Percentiles rank a stretch among this genome's conserved stretches.
phyloP scores from a whole-genome alignment of 164 flowering plant species.

The Malania oleifera region DNA sequence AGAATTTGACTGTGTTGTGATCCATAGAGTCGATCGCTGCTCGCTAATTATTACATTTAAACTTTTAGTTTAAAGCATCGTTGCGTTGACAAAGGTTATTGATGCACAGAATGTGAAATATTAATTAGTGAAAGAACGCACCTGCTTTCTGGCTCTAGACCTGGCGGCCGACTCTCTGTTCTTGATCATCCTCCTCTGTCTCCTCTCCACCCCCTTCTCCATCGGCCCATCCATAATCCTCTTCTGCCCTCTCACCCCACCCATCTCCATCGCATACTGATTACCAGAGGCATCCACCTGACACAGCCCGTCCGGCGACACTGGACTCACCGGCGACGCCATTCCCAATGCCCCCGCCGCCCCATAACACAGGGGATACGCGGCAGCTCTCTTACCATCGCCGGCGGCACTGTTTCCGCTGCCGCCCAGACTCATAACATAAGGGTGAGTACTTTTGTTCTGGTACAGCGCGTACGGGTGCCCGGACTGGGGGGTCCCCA shows the following conservation, averaged over 20 bases:
- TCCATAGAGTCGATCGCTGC: too few species aligned
- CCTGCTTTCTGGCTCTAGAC: constrained; percentile 95
- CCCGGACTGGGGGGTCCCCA: constrained; percentile 9
- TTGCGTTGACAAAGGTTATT: neutral
- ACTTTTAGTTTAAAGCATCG: too few species aligned
- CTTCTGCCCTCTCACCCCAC: constrained; percentile 57
- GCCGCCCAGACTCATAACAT: constrained; percentile 21
- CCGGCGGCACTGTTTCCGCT: constrained; percentile 10
- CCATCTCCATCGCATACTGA: constrained; percentile 53
- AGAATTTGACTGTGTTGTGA: too few species aligned
- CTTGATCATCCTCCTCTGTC: constrained; percentile 95
- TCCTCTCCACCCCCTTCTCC: constrained; percentile 90
- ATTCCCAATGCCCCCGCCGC: constrained; percentile 26
- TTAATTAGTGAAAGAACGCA: constrained; percentile 10
- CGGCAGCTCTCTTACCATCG: constrained; percentile 29
- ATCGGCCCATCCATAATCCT: constrained; percentile 70
- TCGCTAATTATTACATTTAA: too few species aligned
- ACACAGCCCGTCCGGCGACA: constrained; percentile 64
- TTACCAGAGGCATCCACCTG: constrained; percentile 34
- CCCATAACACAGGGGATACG: constrained; percentile 29
- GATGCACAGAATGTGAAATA: neutral
- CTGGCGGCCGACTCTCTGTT: constrained; percentile 95
- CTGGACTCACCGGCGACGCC: constrained; percentile 59
- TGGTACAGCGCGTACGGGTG: constrained; percentile 39
- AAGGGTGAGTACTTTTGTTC: constrained; percentile 14